Percentiles rank a stretch among this genome's conserved stretches.
These are phyloP conservation scores for Choiromyces venosus DNA, from an alignment of 495 filamentous ascomycete genomes.

Conservation along the genomic window DNA sequence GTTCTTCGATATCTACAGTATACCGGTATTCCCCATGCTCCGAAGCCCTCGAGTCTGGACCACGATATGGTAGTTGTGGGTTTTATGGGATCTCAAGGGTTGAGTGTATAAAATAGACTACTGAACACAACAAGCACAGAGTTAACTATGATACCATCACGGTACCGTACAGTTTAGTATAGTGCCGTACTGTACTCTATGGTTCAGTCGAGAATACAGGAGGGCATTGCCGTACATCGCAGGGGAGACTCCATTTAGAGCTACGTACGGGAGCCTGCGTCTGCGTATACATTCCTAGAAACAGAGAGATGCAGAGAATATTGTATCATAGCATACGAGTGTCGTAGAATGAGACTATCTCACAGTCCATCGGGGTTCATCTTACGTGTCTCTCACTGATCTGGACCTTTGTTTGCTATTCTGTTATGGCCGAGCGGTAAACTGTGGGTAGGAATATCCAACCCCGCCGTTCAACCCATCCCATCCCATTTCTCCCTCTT, in stretches of 20 bases:
- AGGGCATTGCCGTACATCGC: neutral
- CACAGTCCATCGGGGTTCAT: neutral
- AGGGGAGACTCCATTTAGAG: neutral
- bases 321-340: neutral
- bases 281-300: neutral
- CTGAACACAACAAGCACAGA: neutral
- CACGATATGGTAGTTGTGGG: too few species aligned
- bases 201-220: neutral
- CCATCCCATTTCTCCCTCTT: neutral
- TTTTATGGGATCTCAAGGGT: too few species aligned
- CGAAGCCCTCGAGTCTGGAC: too few species aligned
- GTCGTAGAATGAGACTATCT: neutral
- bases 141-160: neutral
- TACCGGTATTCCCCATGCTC: too few species aligned
- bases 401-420: neutral
- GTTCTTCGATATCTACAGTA: neutral
- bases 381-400: neutral
- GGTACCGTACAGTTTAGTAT: neutral
- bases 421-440: neutral
- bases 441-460: neutral
- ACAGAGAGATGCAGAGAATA: neutral
- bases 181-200: neutral
- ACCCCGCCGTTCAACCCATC: neutral
- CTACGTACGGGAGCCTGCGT: neutral
- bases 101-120: neutral